These are phyloP conservation scores for Dendrothele bispora DNA, from an alignment of 768 basidiomycete species.

Conservation along the genomic window DNA sequence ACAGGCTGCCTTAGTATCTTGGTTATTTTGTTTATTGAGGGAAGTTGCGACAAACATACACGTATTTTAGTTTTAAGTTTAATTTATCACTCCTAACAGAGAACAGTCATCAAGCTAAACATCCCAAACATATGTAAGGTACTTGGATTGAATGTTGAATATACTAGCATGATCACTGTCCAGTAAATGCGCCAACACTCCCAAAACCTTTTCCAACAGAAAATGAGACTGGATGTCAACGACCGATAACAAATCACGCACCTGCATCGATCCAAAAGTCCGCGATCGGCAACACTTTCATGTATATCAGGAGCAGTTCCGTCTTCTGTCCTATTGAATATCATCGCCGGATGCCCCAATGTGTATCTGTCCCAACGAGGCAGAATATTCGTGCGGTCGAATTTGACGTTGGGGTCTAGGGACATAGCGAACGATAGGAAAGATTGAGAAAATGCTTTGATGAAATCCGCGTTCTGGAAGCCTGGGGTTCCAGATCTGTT, in stretches of 20 bases:
- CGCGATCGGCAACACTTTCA: constrained; percentile 11
- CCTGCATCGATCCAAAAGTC: constrained; percentile 21
- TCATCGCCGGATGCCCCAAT: constrained; percentile 23
- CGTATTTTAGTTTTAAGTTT: too few relatives aligned
- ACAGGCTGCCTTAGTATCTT: not conserved
- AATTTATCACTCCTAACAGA: too few relatives aligned
- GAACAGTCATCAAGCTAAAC: not conserved
- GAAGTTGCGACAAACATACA: too few relatives aligned
- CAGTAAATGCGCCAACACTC: constrained; percentile 5
- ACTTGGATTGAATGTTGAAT: not conserved
- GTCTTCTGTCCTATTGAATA: constrained; percentile 23
- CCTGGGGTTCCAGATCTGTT: not conserved
- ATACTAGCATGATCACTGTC: not conserved
- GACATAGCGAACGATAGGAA: constrained; percentile 21
- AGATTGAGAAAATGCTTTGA: constrained; percentile 15
- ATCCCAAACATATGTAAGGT: not conserved
- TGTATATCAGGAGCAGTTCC: constrained; percentile 13
- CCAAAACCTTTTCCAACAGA: constrained; percentile 7
- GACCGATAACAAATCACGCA: constrained; percentile 3
- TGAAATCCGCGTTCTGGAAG: constrained; percentile 21
- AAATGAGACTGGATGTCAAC: not conserved
- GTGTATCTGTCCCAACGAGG: constrained; percentile 15
- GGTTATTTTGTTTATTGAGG: not conserved
- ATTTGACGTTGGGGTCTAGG: constrained; percentile 17
- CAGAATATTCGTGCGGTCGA: constrained; percentile 15